These are phyloP conservation scores for Camelina sativa DNA, from an alignment of 345 rosid species.

Conservation along the genomic window DNA sequence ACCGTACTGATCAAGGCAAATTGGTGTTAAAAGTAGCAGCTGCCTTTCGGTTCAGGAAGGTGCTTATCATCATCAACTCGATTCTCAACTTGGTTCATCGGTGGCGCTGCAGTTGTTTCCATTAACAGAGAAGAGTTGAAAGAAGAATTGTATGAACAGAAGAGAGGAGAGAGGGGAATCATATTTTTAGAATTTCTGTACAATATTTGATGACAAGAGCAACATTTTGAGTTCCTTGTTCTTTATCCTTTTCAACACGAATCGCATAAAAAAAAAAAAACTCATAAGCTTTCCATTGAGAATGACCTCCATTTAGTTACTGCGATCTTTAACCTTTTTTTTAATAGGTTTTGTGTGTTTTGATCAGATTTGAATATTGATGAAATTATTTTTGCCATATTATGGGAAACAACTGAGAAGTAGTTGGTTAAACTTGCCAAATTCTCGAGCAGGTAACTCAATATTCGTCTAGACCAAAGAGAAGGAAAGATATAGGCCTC, in stretches of 20 bases:
- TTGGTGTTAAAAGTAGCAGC: slow-evolving; percentile 33
- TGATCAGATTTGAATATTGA: background rate
- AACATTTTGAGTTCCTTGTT: slow-evolving; percentile 28
- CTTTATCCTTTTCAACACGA: slow-evolving; percentile 2
- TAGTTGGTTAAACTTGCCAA: too few species aligned
- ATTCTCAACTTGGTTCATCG: slow-evolving; percentile 7
- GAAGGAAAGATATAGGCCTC: too few species aligned
- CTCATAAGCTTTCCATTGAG: slow-evolving; percentile 27
- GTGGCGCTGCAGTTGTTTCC: slow-evolving; percentile 7
- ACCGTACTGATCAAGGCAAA: slow-evolving; percentile 64
- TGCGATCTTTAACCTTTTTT: background rate
- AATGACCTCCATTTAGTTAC: background rate
- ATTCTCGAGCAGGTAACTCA: too few species aligned
- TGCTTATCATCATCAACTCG: slow-evolving; percentile 9
- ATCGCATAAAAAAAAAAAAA: slow-evolving; percentile 14
- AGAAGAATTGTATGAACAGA: slow-evolving; percentile 23
- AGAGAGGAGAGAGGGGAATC: background rate
- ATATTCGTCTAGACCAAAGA: too few species aligned
- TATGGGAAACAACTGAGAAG: too few species aligned
- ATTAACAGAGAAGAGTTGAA: slow-evolving; percentile 31
- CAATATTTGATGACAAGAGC: slow-evolving; percentile 36
- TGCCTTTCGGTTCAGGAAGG: slow-evolving; percentile 24
- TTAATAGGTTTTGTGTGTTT: background rate
- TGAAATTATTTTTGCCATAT: too few species aligned
- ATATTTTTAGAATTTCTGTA: slow-evolving; percentile 34